Evolutionary conservation across 2,329 filamentous ascomycete species (phyloP), one percentile per base, ranked within the genome.

Genomic region (Didymella glomerata): DNA sequence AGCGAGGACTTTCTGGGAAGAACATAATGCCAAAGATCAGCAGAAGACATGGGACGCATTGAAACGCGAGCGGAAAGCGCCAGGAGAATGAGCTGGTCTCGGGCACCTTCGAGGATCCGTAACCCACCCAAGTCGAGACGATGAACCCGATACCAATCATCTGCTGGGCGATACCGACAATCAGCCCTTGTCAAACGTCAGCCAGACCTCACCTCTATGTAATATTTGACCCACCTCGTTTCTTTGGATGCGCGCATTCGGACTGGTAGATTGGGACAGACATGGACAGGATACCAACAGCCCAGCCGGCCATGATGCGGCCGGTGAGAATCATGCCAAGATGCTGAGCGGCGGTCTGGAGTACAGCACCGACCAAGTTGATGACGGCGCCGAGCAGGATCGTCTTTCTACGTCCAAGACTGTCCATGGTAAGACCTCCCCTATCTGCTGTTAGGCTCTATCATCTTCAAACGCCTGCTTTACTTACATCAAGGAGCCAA

Each of bases 211-310:
- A 4, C 11, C 7, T 13, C 1, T 7, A 10, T 14, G 1, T 34
- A 2, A 25, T 14, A 16, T 13, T 8, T 13, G 6, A 14, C 20
- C 2, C 62, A 65, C 86, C 86, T 66, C 87, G 82, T 52, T 83
- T 86, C 2, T 82, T 83, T 0, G 86, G 81, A 64, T 85, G 81
- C 0, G 86, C 85, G 53, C 85, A 83, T 69, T 89, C 87, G 10
- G 86, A 84, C 57, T 88, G 86, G 69, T 89, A 89, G 32, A 86
- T 82, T 3, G 86, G 87, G 2, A 89, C 84, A 3, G 83, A 84
- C 69, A 85, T 87, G 18, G 82, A 84, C 64, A 87, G 80, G 18
- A 85, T 71, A 11, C 85, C 86, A 44, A 88, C 83, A 3, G 85
- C 85, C 69, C 85, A 82, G 5, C 86, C 85, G 36, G 74, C 85